phyloP scores from a whole-genome alignment of 768 basidiomycete species.

The Trichaptum fuscoviolaceum region DNA sequence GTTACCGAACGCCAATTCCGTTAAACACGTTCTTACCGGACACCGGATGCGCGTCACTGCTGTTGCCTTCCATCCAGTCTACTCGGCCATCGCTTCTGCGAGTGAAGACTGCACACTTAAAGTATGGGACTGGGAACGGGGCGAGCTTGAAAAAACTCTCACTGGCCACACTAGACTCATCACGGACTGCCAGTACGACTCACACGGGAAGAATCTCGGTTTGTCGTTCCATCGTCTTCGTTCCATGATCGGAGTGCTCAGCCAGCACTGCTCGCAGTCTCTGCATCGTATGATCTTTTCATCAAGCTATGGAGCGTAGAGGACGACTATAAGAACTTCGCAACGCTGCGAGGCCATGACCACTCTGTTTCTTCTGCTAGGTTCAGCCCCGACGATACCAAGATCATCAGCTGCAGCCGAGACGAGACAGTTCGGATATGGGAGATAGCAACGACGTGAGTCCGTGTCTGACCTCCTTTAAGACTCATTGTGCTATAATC shows the following conservation, averaged over 20 bases:
- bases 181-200: constrained; percentile 52
- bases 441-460: constrained; percentile 51
- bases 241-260: background rate
- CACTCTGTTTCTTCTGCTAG: constrained; percentile 51
- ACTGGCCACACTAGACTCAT: constrained; percentile 58
- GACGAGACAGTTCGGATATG: constrained; percentile 52
- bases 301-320: constrained; percentile 53
- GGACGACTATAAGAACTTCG: constrained; percentile 51
- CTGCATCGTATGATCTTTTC: constrained; percentile 51
- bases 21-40: constrained; percentile 40
- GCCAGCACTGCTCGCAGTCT: constrained; percentile 27
- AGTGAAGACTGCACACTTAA: constrained; percentile 53
- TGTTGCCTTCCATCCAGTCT: constrained; percentile 55
- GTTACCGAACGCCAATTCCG: constrained; percentile 46
- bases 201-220: constrained; percentile 48
- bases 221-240: background rate
- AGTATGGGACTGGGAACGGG: constrained; percentile 61
- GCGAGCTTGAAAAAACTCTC: constrained; percentile 53
- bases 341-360: constrained; percentile 54
- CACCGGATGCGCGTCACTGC: constrained; percentile 41
- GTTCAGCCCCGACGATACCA: constrained; percentile 48
- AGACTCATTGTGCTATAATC: background rate
- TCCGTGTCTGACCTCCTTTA: constrained; percentile 1
- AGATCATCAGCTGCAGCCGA: constrained; percentile 48
- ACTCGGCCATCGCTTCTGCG: constrained; percentile 45